These are phyloP conservation scores for Babesia ovata DNA, from an alignment of 169 alveolate genomes.

Conservation along the genomic window DNA sequence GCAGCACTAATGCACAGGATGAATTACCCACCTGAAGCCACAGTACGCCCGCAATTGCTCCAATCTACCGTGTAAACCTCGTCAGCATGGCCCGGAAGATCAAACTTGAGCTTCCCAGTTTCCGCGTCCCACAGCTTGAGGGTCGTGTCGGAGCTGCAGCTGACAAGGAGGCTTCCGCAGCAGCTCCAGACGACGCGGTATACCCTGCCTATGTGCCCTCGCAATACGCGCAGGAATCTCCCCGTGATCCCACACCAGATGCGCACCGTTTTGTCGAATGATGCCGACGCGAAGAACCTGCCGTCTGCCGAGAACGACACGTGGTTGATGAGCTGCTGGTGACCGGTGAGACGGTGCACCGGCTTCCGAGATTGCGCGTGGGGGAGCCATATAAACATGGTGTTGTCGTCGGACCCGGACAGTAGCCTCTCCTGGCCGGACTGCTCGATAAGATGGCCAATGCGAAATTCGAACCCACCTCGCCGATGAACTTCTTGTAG, in stretches of 20 bases:
- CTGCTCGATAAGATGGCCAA: conserved; percentile 52
- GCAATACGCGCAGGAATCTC: conserved; percentile 86
- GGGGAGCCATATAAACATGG: conserved; percentile 94
- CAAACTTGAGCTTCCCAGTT: conserved; percentile 90
- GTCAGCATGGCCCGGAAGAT: conserved; percentile 98
- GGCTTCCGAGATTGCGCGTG: conserved; percentile 72
- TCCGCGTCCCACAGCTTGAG: conserved; percentile 93
- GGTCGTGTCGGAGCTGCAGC: conserved; percentile 95
- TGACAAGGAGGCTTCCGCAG: conserved; percentile 92
- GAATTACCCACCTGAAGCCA: conserved; percentile 90
- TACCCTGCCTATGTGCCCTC: conserved; percentile 98
- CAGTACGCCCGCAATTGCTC: conserved; percentile 95
- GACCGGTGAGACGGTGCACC: conserved; percentile 94
- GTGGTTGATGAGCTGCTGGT: conserved; percentile 93
- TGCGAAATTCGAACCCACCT: conserved; percentile 54
- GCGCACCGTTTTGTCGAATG: conserved; percentile 95
- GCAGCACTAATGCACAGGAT: too few species aligned
- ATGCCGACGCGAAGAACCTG: conserved; percentile 94
- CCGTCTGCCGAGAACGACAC: conserved; percentile 97
- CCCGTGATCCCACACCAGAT: conserved; percentile 92
- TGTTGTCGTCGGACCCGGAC: conserved; percentile 97
- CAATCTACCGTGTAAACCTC: conserved; percentile 97
- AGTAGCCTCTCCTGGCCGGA: conserved; percentile 93
- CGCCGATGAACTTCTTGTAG: conserved; percentile 44
- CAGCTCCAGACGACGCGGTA: conserved; percentile 97